Evolutionary conservation across 2,329 filamentous ascomycete genomes (phyloP), one percentile per base, ranked within the genome.

Genomic region (Xylariaceae sp.): DNA sequence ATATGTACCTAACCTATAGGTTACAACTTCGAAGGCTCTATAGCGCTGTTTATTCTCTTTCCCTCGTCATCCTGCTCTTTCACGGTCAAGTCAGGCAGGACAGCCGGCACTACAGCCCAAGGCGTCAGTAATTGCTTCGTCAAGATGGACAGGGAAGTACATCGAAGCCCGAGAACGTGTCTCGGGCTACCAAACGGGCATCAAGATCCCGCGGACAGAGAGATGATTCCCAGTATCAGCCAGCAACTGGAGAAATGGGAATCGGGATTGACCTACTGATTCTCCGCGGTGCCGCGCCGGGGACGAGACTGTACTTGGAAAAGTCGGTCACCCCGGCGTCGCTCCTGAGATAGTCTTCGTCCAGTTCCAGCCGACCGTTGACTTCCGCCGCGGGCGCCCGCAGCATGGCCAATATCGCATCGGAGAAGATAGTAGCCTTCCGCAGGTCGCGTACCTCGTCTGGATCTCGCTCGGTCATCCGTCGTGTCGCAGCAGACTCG

Each of bases 31-130:
- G 63, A 33, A 40, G 50, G 56, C 17, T 38, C 45, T 31, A 53
- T 58, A 1, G 65, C 65, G 56, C 83, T 92, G 53, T 90, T 79
- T 50, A 80, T 68, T 36, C 79, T 69, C 49, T 65, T 70, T 0
- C 86, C 85, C 56, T 93, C 84, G 49, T 93, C 86, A 39, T 80
- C 76, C 58, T 93, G 83, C 60, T 92, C 86, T 6, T 65, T 71
- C 4, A 93, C 85, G 3, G 67, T 73, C 46, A 93, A 51, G 42
- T 80, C 72, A 0, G 86, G 86, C 40, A 92, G 65, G 37, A 65
- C 55, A 0, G 55, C 62, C 0, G 87, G 87, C 83, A 93, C n/a
- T n/a, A n/a, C n/a, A n/a, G n/a, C n/a, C n/a, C n/a, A n/a, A n/a
- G n/a, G n/a, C n/a, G n/a, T n/a, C n/a, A n/a, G n/a, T n/a, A n/a